Evolutionary conservation across 768 basidiomycete species (phyloP).

Genomic region (Suillus subluteus): DNA sequence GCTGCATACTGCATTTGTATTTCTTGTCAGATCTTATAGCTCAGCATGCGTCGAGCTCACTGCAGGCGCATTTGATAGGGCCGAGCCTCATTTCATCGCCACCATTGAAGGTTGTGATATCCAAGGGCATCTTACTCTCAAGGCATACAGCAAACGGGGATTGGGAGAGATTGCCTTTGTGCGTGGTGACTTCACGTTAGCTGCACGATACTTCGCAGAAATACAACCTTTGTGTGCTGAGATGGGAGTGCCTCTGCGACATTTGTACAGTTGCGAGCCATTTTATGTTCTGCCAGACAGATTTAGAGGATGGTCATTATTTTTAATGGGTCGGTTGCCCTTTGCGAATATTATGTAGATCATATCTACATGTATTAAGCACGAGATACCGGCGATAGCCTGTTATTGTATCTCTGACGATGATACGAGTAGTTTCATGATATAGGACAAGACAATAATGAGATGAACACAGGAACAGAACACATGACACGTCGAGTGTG

Average conservation of each 20-base stretch:
- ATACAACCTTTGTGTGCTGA: background rate
- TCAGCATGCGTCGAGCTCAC: background rate
- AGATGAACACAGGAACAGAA: background rate
- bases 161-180: background rate
- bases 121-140: rapidly evolving
- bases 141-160: background rate
- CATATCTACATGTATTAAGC: too few relatives aligned
- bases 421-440: too few relatives aligned
- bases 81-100: background rate
- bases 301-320: background rate
- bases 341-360: background rate
- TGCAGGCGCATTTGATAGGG: background rate
- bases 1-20: background rate
- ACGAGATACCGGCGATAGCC: too few relatives aligned
- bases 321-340: background rate
- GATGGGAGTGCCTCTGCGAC: background rate
- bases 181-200: background rate
- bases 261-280: background rate
- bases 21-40: background rate
- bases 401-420: too few relatives aligned
- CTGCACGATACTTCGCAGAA: background rate
- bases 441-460: too few relatives aligned
- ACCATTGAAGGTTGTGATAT: background rate
- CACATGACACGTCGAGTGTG: background rate
- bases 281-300: background rate